Evolutionary conservation across 2,329 filamentous ascomycete species (phyloP), one percentile per base, ranked within the genome.

Genomic region (Sclerotinia sclerotiorum): DNA sequence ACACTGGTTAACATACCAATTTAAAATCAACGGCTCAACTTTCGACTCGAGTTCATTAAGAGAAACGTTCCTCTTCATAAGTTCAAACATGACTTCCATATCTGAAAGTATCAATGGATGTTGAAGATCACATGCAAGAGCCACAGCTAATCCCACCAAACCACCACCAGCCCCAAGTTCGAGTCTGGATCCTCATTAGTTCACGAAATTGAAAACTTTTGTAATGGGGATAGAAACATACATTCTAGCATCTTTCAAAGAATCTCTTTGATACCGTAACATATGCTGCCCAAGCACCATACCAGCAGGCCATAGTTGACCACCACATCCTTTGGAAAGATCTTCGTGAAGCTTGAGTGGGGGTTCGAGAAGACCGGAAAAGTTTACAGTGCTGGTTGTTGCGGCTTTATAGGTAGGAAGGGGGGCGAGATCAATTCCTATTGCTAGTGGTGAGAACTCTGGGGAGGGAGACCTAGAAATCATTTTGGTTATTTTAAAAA

Each of bases 131-230:
- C 84, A 88, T 58, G 84, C 86, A 44, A 83, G 80, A 42, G 87
- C 87, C 44, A 89, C 83, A 17, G 84, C 86, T 69, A 90, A 81
- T 62, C 88, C 94, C 62, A 97, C 93, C 63, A 98, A 85, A 27
- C 95, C 95, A 68, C 94, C 93, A 69, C 95, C 95, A 69, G 94
- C 93, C 68, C 95, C 95, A 54, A 99, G 84, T 80, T 98, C 95
- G 75, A 98, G 83, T 81, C 93, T 97, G 76, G 35, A 54, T 19
- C n/a, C n/a, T 24, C 0, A 29, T 69, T 21, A 65, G 63, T 56
- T 24, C 32, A 51, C 64, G 42, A 52, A 11, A n/a, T 21, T 24
- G 7, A 39, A 57, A 10, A 49, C 46, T 49, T 17, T 54, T 55
- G 19, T 17, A 29, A 17, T 51, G 32, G n/a, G 15, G 60, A 63